Evolutionary conservation across 108 stramenopile genomes (phyloP).

Genomic region (Pseudonitzschia multistriata): DNA sequence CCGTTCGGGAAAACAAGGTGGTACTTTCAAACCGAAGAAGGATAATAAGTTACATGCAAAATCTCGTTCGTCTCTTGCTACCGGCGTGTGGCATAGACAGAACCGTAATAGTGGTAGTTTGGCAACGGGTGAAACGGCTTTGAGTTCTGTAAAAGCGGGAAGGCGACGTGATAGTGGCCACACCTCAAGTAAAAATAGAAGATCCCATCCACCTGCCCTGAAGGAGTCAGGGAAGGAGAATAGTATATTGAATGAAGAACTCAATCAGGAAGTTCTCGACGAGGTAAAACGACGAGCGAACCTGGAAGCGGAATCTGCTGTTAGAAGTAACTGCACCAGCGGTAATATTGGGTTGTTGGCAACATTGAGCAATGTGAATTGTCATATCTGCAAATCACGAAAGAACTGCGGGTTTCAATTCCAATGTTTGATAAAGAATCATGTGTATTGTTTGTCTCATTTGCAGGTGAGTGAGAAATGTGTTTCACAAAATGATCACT

Average conservation of each 20-base stretch:
- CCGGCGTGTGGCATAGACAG: not conserved
- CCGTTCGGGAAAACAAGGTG: constrained; percentile 4
- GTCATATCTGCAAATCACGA: constrained; percentile 69
- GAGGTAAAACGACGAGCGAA: constrained; percentile 24
- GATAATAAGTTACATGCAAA: not conserved
- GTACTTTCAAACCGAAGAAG: constrained; percentile 8
- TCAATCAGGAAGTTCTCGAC: constrained; percentile 10
- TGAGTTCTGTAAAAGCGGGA: not conserved
- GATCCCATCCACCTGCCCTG: too few relatives aligned
- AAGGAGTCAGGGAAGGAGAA: not conserved
- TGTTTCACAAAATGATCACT: not conserved
- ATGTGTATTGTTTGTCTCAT: constrained; percentile 60
- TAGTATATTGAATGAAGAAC: constrained; percentile 1
- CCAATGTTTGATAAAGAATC: constrained; percentile 42
- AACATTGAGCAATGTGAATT: constrained; percentile 29
- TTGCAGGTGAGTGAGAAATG: constrained; percentile 37
- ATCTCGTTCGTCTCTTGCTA: not conserved
- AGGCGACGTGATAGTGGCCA: not conserved
- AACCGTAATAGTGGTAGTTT: not conserved
- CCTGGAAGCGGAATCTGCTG: constrained; percentile 9
- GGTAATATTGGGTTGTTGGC: constrained; percentile 10
- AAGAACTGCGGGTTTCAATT: constrained; percentile 31
- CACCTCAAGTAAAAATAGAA: not conserved
- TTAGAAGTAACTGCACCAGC: constrained; percentile 14
- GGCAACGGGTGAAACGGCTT: not conserved